Conservation (phyloP, 345 rosid species). For the Populus nigra region DNA sequence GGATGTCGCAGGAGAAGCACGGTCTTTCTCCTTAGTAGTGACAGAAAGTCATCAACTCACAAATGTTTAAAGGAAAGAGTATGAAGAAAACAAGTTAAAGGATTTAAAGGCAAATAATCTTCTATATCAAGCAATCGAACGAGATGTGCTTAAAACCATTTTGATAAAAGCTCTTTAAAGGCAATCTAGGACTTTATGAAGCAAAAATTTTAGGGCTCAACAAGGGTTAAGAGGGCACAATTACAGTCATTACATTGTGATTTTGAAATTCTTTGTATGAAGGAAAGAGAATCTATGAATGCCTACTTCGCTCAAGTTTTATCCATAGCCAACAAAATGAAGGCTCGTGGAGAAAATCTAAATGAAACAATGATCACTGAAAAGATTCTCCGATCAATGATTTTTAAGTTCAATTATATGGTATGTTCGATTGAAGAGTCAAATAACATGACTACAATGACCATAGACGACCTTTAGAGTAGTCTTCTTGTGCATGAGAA, state of each 20-base stretch:
- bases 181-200: slow-evolving; percentile 8
- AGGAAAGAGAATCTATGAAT: neutral
- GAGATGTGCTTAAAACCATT: neutral
- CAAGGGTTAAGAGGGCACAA: neutral
- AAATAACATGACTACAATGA: neutral
- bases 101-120: slow-evolving; percentile 6
- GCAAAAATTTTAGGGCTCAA: neutral
- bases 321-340: slow-evolving; percentile 7
- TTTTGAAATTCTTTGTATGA: slow-evolving; percentile 1
- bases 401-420: neutral
- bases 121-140: slow-evolving; percentile 11
- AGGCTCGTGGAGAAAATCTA: neutral
- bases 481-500: neutral
- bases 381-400: neutral
- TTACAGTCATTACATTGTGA: neutral
- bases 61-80: neutral
- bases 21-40: neutral
- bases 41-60: fast-evolving
- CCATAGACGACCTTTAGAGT: neutral
- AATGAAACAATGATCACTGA: slow-evolving; percentile 1
- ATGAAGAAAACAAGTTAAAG: neutral
- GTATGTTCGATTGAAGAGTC: neutral
- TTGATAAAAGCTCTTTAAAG: neutral
- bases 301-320: slow-evolving; percentile 8
- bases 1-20: neutral